These are phyloP conservation scores for Lonicera japonica DNA, from an alignment of 129 eudicot genomes.

Conservation along the genomic window DNA sequence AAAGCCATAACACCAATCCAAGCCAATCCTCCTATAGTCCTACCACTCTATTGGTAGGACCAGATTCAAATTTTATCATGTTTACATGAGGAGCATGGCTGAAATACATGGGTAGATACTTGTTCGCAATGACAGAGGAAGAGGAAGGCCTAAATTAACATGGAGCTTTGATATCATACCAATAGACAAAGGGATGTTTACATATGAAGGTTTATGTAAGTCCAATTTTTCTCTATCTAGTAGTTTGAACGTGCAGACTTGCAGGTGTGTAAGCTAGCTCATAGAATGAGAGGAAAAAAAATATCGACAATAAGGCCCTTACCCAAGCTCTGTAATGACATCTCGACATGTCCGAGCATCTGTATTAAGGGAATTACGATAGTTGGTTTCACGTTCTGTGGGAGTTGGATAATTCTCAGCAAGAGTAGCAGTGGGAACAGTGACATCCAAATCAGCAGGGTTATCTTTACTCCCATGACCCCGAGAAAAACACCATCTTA, in stretches of 20 bases:
- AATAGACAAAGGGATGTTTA: background rate
- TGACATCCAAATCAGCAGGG: slow-evolving; percentile 24
- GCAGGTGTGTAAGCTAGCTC: background rate
- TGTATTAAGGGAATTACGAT: slow-evolving; percentile 49
- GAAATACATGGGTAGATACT: no score
- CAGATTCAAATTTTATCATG: no score
- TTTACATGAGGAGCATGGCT: no score
- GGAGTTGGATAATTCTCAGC: slow-evolving; percentile 63
- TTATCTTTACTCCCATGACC: slow-evolving; percentile 6
- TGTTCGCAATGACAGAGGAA: no score
- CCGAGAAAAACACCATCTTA: slow-evolving; percentile 46
- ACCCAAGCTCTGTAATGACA: slow-evolving; percentile 96
- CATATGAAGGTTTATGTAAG: background rate
- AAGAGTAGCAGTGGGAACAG: slow-evolving; percentile 50
- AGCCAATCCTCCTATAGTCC: no score
- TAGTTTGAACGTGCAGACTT: background rate
- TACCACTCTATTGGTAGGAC: no score
- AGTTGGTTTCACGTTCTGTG: slow-evolving; percentile 41
- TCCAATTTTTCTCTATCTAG: background rate
- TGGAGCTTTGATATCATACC: background rate
- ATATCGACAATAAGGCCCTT: slow-evolving; percentile 5
- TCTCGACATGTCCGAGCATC: slow-evolving; percentile 91
- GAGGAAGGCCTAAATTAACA: background rate
- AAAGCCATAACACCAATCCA: no score
- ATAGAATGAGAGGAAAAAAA: no score